Evolutionary conservation across 441 rosid species (phyloP).

Genomic region (Erodium moschatum): DNA sequence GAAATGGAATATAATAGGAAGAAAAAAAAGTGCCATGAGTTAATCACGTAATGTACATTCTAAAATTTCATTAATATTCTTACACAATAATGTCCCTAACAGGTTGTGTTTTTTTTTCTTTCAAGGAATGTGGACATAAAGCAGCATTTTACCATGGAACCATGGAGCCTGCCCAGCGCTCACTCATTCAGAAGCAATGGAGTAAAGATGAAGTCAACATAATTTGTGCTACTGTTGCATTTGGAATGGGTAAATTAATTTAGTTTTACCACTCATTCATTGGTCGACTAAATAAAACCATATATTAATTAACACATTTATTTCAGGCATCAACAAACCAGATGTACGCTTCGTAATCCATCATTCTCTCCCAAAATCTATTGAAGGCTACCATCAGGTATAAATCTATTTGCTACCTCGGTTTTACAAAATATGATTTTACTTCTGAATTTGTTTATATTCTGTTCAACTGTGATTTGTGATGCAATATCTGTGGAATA

Average conservation of each 20-base stretch:
- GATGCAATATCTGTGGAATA: not conserved
- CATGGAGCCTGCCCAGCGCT: slow-evolving; percentile 72
- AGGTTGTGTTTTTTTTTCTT: slow-evolving; percentile 19
- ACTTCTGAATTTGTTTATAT: slow-evolving; percentile 1
- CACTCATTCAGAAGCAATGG: slow-evolving; percentile 85
- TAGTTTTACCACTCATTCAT: slow-evolving; percentile 18
- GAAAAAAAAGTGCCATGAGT: not conserved
- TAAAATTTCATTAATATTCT: slow-evolving; percentile 9
- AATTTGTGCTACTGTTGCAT: slow-evolving; percentile 95
- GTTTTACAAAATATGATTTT: slow-evolving; percentile 11
- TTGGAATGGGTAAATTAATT: slow-evolving; percentile 82
- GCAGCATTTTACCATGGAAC: slow-evolving; percentile 95
- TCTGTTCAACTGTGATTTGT: not conserved
- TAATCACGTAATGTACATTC: not conserved
- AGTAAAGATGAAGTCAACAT: slow-evolving; percentile 96
- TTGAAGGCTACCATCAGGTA: slow-evolving; percentile 99
- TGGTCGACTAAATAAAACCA: slow-evolving; percentile 16
- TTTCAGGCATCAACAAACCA: slow-evolving; percentile 90
- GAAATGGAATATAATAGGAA: not conserved
- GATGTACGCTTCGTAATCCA: slow-evolving; percentile 96
- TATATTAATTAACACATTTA: slow-evolving; percentile 19
- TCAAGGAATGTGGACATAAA: slow-evolving; percentile 82
- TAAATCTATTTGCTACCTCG: not conserved
- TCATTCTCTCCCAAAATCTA: slow-evolving; percentile 92
- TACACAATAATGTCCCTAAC: slow-evolving; percentile 17